Conservation (phyloP, 306 rosid species). For the Inga oerstediana region DNA sequence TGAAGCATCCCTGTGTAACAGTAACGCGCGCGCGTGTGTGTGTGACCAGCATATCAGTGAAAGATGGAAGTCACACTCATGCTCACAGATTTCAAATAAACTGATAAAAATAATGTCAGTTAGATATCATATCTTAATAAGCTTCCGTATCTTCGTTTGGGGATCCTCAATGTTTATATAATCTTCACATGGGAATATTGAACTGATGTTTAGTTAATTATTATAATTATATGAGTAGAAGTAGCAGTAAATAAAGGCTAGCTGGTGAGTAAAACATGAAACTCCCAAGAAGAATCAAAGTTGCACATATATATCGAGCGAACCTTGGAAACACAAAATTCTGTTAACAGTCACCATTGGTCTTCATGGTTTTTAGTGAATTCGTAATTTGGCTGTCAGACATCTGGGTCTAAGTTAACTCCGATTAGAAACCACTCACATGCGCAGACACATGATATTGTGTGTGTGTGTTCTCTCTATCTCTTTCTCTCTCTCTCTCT, state of each 20-base stretch:
- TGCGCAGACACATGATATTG: slow-evolving; percentile 47
- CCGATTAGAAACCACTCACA: slow-evolving; percentile 47
- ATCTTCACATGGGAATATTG: slow-evolving; percentile 35
- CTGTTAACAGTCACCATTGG: slow-evolving; percentile 38
- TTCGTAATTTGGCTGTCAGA: slow-evolving; percentile 43
- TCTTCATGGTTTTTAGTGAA: slow-evolving; percentile 46
- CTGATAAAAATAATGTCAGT: slow-evolving; percentile 19
- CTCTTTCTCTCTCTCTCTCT: background rate
- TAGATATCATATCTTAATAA: background rate
- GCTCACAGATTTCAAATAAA: slow-evolving; percentile 44
- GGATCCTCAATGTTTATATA: slow-evolving; percentile 34
- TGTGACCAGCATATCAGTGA: background rate
- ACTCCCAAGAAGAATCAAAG: slow-evolving; percentile 35
- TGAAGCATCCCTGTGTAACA: too few species aligned
- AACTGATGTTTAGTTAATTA: background rate
- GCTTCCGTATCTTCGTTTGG: slow-evolving; percentile 26
- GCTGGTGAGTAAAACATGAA: slow-evolving; percentile 3
- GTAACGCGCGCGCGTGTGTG: too few species aligned
- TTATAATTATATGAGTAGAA: background rate
- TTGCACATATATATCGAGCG: background rate
- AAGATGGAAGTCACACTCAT: slow-evolving; percentile 3
- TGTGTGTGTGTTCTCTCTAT: background rate
- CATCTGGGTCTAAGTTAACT: slow-evolving; percentile 17
- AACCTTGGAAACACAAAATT: slow-evolving; percentile 51
- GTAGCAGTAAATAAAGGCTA: too few species aligned